Evolutionary conservation across 768 basidiomycete species (phyloP).

Genomic region (Russula foetens): DNA sequence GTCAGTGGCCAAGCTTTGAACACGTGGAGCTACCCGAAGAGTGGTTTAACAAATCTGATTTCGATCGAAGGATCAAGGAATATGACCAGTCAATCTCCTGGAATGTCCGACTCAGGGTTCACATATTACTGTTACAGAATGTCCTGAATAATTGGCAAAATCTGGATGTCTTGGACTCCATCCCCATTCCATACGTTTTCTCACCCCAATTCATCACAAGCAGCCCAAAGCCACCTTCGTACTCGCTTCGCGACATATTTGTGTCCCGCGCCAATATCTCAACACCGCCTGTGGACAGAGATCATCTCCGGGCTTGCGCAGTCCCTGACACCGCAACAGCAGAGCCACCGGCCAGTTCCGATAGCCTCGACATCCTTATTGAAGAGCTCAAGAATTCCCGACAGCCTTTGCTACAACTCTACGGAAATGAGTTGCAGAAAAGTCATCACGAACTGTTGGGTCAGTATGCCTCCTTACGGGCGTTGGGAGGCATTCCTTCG

Average conservation of each 20-base stretch:
- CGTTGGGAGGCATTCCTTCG: too few species aligned
- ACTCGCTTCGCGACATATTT: too few species aligned
- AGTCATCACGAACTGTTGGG: neutral
- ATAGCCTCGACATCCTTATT: neutral
- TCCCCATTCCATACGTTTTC: too few species aligned
- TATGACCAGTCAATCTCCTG: too few species aligned
- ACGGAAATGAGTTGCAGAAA: neutral
- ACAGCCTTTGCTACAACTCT: neutral
- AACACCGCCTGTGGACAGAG: neutral
- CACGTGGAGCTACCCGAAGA: neutral
- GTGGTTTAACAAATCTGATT: constrained; percentile 1
- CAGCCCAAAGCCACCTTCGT: too few species aligned
- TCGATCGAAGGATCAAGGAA: neutral
- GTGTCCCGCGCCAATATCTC: neutral
- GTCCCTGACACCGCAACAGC: neutral
- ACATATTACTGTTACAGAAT: too few species aligned
- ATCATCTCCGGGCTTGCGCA: neutral
- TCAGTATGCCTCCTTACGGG: neutral
- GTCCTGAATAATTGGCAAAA: too few species aligned
- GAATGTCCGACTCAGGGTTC: too few species aligned
- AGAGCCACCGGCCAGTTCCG: neutral
- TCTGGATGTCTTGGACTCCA: too few species aligned
- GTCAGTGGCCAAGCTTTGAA: neutral
- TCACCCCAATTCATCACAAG: too few species aligned
- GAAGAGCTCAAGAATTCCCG: neutral